Conservation (phyloP, 2,329 filamentous ascomycete species). For the Dactylonectria macrodidyma region DNA sequence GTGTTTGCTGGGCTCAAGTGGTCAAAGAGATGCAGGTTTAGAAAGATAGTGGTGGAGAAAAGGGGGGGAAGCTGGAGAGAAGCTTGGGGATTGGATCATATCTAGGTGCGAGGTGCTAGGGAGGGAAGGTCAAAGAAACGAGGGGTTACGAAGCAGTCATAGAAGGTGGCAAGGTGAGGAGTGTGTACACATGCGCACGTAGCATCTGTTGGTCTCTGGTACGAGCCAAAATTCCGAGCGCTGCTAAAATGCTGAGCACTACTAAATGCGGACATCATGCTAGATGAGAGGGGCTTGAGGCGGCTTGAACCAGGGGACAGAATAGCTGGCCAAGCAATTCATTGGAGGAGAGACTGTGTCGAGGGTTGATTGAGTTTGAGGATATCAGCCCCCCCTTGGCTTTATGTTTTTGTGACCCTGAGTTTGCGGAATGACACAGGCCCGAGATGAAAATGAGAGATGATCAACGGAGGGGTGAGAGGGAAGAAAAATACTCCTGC, state of each 20-base stretch:
- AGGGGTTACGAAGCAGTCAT: slow-evolving; percentile 1
- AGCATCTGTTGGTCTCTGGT: too few relatives aligned
- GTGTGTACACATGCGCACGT: not conserved
- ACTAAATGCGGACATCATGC: slow-evolving; percentile 13
- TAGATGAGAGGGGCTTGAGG: slow-evolving; percentile 12
- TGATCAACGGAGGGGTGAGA: not conserved
- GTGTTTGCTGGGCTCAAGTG: slow-evolving; percentile 4
- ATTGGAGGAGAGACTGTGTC: slow-evolving; percentile 19
- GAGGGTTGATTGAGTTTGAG: slow-evolving; percentile 27
- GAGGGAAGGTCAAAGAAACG: slow-evolving; percentile 3
- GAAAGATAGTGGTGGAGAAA: slow-evolving; percentile 5
- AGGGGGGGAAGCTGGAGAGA: not conserved
- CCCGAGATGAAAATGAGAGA: not conserved
- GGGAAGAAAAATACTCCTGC: not conserved
- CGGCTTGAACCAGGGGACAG: slow-evolving; percentile 21
- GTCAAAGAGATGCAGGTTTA: slow-evolving; percentile 8
- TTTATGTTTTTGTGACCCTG: not conserved
- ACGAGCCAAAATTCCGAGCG: not conserved
- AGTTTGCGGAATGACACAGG: slow-evolving; percentile 14
- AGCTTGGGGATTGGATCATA: slow-evolving; percentile 6
- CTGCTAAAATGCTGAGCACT: not conserved
- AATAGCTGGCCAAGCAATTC: slow-evolving; percentile 4
- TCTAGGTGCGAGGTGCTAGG: not conserved
- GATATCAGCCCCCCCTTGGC: slow-evolving; percentile 22
- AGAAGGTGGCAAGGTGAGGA: not conserved